Conservation (phyloP, 352 stramenopile species). For the Phytopythium cucurbitacearum region DNA sequence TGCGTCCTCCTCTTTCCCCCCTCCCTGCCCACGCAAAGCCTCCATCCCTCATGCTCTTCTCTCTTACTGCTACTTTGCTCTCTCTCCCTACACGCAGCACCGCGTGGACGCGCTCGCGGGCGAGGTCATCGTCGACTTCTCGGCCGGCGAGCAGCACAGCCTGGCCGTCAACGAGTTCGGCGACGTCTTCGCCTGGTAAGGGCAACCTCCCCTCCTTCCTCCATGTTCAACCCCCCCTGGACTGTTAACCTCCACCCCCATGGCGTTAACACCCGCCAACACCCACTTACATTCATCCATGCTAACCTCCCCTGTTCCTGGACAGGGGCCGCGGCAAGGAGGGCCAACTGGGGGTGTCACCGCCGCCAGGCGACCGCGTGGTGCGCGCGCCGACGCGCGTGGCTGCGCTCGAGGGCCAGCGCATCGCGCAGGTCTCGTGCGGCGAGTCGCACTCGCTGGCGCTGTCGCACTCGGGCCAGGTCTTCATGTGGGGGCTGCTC, state of each 20-base stretch:
- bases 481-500: constrained; percentile 77
- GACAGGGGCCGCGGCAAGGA: constrained; percentile 59
- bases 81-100: constrained; percentile 20
- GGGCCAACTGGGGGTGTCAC: constrained; percentile 52
- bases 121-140: constrained; percentile 69
- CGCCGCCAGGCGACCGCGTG: constrained; percentile 22
- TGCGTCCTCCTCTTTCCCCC: constrained; percentile 5
- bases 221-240: background rate
- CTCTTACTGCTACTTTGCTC: constrained; percentile 1
- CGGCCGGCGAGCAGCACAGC: constrained; percentile 66
- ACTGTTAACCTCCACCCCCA: too few species aligned
- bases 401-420: constrained; percentile 45
- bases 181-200: constrained; percentile 71
- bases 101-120: constrained; percentile 46
- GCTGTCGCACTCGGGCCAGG: constrained; percentile 42
- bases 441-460: constrained; percentile 76
- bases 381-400: constrained; percentile 40
- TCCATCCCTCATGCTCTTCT: background rate
- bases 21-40: background rate
- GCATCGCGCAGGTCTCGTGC: constrained; percentile 67
- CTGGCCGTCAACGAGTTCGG: constrained; percentile 79
- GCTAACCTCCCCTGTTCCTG: background rate
- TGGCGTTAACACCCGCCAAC: too few species aligned
- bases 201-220: background rate
- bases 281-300: background rate